Percentiles rank a stretch among this genome's conserved stretches.
These are phyloP conservation scores for Stagonosporopsis chrysanthemi DNA, from an alignment of 2,329 filamentous ascomycete species.

Conservation along the genomic window DNA sequence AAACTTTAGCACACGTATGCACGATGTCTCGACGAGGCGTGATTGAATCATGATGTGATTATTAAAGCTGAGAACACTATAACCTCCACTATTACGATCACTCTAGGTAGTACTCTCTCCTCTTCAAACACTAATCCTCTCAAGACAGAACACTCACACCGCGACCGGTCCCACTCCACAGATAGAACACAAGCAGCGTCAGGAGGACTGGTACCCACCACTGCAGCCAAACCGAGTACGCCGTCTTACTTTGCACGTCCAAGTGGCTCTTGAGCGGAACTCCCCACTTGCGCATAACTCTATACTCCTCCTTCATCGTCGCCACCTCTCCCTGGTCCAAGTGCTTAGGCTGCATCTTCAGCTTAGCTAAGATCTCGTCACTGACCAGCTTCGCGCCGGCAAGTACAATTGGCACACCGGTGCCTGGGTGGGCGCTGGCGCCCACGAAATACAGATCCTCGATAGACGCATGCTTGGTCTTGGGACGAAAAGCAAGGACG, in stretches of 20 bases:
- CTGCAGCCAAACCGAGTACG: conserved; percentile 19
- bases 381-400: conserved; percentile 71
- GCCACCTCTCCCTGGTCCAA: conserved; percentile 15
- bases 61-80: conserved; percentile 3
- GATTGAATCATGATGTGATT: background rate
- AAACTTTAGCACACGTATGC: background rate
- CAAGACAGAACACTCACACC: conserved; percentile 14
- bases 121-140: background rate
- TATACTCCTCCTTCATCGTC: conserved; percentile 15
- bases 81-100: background rate
- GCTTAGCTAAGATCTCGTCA: conserved; percentile 59
- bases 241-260: conserved; percentile 17
- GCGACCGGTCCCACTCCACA: conserved; percentile 12
- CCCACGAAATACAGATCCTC: conserved; percentile 73
- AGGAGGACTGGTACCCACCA: conserved; percentile 17
- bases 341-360: conserved; percentile 21
- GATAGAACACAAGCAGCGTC: conserved; percentile 4
- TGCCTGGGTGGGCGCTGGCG: conserved; percentile 77
- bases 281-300: conserved; percentile 14
- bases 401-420: conserved; percentile 76
- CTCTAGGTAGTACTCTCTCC: background rate
- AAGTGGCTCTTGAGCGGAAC: conserved; percentile 14
- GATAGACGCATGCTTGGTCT: conserved; percentile 62
- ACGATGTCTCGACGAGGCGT: background rate
- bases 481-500: conserved; percentile 70